Conservation (phyloP, 768 basidiomycete genomes). For the Chalciporus sphaerocephalus region DNA sequence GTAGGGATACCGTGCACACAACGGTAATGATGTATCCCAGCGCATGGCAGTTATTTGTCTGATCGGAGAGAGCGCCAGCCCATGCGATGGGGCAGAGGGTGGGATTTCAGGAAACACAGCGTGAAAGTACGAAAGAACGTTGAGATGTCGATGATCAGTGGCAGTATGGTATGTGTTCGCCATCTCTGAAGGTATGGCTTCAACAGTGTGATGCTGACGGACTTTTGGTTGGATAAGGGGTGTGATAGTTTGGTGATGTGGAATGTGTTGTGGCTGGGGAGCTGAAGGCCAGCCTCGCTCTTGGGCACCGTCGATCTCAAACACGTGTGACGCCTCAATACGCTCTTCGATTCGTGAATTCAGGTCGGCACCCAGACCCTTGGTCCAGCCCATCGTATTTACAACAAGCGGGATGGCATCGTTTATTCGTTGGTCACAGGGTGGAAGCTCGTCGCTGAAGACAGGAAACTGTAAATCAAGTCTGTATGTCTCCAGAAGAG, state of each 20-base stretch:
- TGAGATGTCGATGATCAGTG: slow-evolving; percentile 67
- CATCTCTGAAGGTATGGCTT: slow-evolving; percentile 41
- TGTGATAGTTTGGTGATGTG: not conserved
- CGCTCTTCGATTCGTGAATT: slow-evolving; percentile 64
- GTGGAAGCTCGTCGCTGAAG: slow-evolving; percentile 25
- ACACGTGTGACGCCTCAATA: slow-evolving; percentile 45
- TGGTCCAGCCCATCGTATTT: slow-evolving; percentile 97
- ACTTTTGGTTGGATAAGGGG: slow-evolving; percentile 2
- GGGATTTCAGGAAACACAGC: slow-evolving; percentile 36
- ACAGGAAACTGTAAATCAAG: slow-evolving; percentile 59
- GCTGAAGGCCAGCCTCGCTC: slow-evolving; percentile 21
- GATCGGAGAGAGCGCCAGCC: slow-evolving; percentile 11
- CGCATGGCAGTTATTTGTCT: slow-evolving; percentile 35
- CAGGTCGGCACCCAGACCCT: slow-evolving; percentile 86
- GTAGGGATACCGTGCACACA: slow-evolving; percentile 69
- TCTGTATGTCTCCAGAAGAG: slow-evolving; percentile 63
- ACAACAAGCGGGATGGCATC: slow-evolving; percentile 78
- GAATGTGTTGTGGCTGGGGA: slow-evolving; percentile 5
- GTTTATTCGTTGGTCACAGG: slow-evolving; percentile 38
- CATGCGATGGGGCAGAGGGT: slow-evolving; percentile 12
- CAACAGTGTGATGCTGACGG: slow-evolving; percentile 23
- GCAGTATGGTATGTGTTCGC: slow-evolving; percentile 32
- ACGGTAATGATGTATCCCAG: slow-evolving; percentile 69
- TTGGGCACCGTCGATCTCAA: slow-evolving; percentile 21
- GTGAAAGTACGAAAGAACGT: slow-evolving; percentile 78